A percentile compares a stretch with the other conserved stretches of the same genome.
Evolutionary conservation across 2,329 filamentous ascomycete species (phyloP).

Genomic region (Epichloe elymi): DNA sequence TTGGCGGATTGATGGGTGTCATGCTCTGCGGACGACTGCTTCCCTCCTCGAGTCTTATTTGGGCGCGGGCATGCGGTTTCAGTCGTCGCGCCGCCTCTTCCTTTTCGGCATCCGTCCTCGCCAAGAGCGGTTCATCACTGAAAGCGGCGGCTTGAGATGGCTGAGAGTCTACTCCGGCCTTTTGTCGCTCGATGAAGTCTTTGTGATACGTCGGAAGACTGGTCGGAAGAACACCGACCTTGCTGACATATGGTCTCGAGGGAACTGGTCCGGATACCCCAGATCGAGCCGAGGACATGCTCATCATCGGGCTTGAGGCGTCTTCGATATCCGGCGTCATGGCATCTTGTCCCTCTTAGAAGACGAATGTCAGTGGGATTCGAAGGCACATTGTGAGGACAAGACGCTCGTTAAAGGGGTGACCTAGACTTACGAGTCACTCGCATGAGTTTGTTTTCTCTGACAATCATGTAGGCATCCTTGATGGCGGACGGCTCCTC

Average conservation of each 20-base stretch:
- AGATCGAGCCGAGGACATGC: constrained; percentile 41
- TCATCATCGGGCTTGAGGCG: constrained; percentile 36
- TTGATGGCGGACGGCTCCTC: constrained; percentile 96
- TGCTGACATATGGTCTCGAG: constrained; percentile 55
- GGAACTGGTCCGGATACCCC: constrained; percentile 35
- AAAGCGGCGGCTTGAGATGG: constrained; percentile 29
- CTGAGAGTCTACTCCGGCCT: constrained; percentile 35
- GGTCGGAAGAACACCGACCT: constrained; percentile 82
- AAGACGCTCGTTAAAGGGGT: too few species aligned
- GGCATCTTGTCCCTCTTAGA: constrained; percentile 21
- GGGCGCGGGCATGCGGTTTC: constrained; percentile 70
- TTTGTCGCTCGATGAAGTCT: constrained; percentile 69
- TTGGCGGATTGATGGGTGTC: constrained; percentile 49
- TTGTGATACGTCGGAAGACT: constrained; percentile 84
- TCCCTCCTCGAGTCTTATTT: constrained; percentile 53
- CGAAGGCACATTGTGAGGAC: background rate
- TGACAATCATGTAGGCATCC: constrained; percentile 94
- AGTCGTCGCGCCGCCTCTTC: constrained; percentile 69
- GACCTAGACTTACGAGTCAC: constrained; percentile 59
- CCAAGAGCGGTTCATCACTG: constrained; percentile 34
- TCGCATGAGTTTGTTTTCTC: constrained; percentile 96
- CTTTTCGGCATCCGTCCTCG: constrained; percentile 58
- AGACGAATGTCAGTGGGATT: constrained; percentile 8
- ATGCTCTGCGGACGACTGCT: constrained; percentile 46
- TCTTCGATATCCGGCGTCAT: constrained; percentile 24